phyloP scores from a whole-genome alignment of 495 filamentous ascomycete species.

The Hypoxylon fragiforme region DNA sequence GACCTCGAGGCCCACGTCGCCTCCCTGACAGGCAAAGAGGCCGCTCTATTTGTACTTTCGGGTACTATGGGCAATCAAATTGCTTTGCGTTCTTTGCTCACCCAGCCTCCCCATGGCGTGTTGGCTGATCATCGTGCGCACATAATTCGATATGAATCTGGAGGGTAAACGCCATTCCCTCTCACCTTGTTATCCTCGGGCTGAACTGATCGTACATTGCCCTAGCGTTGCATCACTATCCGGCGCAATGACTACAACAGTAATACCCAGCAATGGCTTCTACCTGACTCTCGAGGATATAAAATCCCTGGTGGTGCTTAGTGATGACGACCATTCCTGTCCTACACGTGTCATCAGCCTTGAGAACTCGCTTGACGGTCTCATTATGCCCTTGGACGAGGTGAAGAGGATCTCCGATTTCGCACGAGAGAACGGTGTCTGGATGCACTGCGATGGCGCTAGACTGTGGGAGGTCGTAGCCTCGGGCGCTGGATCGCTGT shows the following conservation, averaged over 20 bases:
- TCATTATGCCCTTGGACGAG: conserved; percentile 72
- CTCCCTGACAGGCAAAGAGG: conserved; percentile 69
- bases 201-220: conserved; percentile 20
- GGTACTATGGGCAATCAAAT: conserved; percentile 93
- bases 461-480: conserved; percentile 73
- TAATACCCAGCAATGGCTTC: conserved; percentile 61
- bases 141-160: conserved; percentile 72
- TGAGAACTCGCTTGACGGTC: conserved; percentile 79
- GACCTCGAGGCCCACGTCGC: conserved; percentile 72
- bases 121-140: conserved; percentile 70
- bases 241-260: conserved; percentile 59
- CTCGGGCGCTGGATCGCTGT: conserved; percentile 57
- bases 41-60: conserved; percentile 75
- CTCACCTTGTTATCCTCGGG: background rate
- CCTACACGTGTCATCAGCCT: conserved; percentile 73
- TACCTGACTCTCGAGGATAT: conserved; percentile 76
- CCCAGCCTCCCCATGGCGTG: conserved; percentile 70
- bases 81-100: conserved; percentile 66
- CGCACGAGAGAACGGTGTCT: conserved; percentile 64
- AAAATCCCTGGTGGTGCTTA: conserved; percentile 51
- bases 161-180: conserved; percentile 49
- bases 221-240: conserved; percentile 54
- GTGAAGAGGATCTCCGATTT: conserved; percentile 64
- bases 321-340: conserved; percentile 54
- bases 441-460: conserved; percentile 80